Evolutionary conservation across 1,284 basidiomycete genomes (phyloP).

Genomic region (Macrocystidia cucumis): DNA sequence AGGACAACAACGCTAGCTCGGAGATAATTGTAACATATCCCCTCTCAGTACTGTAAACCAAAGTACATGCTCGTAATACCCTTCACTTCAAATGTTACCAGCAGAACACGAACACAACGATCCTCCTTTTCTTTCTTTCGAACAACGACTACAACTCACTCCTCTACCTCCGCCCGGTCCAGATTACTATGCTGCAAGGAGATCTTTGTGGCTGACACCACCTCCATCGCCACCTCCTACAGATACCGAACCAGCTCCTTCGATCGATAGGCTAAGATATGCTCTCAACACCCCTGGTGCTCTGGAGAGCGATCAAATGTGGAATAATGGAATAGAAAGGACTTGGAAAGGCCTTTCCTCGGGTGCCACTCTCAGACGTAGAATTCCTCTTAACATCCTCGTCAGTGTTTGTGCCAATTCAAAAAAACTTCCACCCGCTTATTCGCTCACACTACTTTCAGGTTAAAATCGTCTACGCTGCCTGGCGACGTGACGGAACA

Average conservation of each 20-base stretch:
- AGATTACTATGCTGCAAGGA: constrained; percentile 50
- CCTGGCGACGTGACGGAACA: constrained; percentile 67
- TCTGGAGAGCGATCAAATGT: constrained; percentile 41
- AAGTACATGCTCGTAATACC: too few relatives aligned
- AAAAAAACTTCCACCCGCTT: constrained; percentile 6
- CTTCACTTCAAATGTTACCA: too few relatives aligned
- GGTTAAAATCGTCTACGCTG: constrained; percentile 65
- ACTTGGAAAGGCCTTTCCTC: constrained; percentile 55
- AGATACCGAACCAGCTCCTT: constrained; percentile 21
- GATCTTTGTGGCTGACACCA: constrained; percentile 50
- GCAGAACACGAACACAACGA: too few relatives aligned
- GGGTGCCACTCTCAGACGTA: constrained; percentile 48
- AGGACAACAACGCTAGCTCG: too few relatives aligned
- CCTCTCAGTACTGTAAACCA: too few relatives aligned
- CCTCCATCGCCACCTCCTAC: constrained; percentile 13
- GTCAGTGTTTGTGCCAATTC: constrained; percentile 37
- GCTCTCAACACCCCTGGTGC: constrained; percentile 41
- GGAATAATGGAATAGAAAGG: constrained; percentile 48
- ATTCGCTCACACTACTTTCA: constrained; percentile 20
- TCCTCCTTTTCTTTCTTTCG: constrained; percentile 22
- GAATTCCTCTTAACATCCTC: constrained; percentile 51
- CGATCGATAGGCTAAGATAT: constrained; percentile 43
- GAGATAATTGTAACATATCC: too few relatives aligned
- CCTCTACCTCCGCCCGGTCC: constrained; percentile 55
- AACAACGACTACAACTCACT: constrained; percentile 27